phyloP scores from a whole-genome alignment of 352 stramenopile species.

The Globisporangium emineosum region DNA sequence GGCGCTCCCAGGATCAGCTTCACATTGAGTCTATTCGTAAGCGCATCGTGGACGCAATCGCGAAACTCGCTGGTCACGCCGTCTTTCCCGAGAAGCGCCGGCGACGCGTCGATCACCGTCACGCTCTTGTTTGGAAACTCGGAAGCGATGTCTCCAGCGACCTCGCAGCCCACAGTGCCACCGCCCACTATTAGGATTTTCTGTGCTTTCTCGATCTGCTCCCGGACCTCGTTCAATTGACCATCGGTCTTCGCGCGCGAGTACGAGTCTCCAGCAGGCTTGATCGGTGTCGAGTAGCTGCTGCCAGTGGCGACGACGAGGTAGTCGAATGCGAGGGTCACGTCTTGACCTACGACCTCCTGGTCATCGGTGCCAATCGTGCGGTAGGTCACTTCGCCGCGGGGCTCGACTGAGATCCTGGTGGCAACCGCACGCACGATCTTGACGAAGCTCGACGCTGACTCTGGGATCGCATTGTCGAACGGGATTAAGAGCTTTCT shows the following conservation, averaged over 20 bases:
- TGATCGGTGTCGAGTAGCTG: slow-evolving; percentile 20
- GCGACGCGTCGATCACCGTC: background rate
- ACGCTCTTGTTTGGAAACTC: slow-evolving; percentile 4
- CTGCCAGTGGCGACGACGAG: slow-evolving; percentile 23
- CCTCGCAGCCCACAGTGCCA: background rate
- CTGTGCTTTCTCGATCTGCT: slow-evolving; percentile 1
- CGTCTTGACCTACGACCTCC: background rate
- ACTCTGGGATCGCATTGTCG: slow-evolving; percentile 22
- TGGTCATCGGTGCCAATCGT: background rate
- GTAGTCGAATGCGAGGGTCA: slow-evolving; percentile 18
- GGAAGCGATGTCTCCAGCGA: slow-evolving; percentile 2
- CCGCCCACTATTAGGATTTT: background rate
- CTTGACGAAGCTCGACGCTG: slow-evolving; percentile 27
- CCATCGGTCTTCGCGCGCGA: slow-evolving; percentile 16
- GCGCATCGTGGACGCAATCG: background rate
- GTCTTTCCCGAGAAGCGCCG: background rate
- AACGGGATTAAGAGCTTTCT: background rate
- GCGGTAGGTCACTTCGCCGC: background rate
- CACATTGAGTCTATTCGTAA: background rate
- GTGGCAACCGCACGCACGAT: slow-evolving; percentile 17
- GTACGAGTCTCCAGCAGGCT: slow-evolving; percentile 17
- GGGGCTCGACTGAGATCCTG: background rate
- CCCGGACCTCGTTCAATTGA: background rate
- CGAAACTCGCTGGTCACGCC: background rate
- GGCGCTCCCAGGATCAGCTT: background rate